phyloP scores from a whole-genome alignment of 805 yeast species.

The Scheffersomyces coipomensis region DNA sequence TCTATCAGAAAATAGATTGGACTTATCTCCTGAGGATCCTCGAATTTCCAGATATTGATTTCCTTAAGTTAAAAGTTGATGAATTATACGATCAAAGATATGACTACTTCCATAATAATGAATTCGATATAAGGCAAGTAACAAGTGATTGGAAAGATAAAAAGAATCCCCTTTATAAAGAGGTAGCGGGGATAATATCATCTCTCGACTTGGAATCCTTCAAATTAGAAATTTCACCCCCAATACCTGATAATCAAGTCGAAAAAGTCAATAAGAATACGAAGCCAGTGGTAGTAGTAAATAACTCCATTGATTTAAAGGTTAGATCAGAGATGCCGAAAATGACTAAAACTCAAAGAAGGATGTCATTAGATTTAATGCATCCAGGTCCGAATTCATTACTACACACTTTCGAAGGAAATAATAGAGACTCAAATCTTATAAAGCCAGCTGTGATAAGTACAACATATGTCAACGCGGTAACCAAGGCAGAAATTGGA shows the following conservation, averaged over 20 bases:
- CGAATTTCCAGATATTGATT: conserved; percentile 13
- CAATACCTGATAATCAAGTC: too few species aligned
- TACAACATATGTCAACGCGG: conserved; percentile 31
- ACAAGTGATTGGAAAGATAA: conserved; percentile 5
- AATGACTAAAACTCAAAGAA: conserved; percentile 17
- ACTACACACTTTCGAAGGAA: background rate
- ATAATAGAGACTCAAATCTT: conserved; percentile 13
- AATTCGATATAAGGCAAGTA: conserved; percentile 4
- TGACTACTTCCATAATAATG: conserved; percentile 4
- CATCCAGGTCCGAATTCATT: conserved; percentile 11
- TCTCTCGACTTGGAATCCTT: conserved; percentile 2
- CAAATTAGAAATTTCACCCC: background rate
- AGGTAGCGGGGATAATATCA: conserved; percentile 9
- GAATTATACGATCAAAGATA: conserved; percentile 16
- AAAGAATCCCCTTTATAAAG: conserved; percentile 7
- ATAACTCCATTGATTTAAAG: background rate
- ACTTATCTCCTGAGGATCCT: conserved; percentile 8
- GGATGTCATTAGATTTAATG: conserved; percentile 30
- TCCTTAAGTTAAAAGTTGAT: conserved; percentile 19
- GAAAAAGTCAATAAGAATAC: background rate
- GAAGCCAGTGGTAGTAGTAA: background rate
- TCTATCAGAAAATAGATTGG: conserved; percentile 20
- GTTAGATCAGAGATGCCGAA: conserved; percentile 13
- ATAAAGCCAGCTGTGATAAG: conserved; percentile 29
- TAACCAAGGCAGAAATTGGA: conserved; percentile 22